These are phyloP conservation scores for Erythrobasidium yunnanense DNA, from an alignment of 768 basidiomycete species.

Conservation along the genomic window DNA sequence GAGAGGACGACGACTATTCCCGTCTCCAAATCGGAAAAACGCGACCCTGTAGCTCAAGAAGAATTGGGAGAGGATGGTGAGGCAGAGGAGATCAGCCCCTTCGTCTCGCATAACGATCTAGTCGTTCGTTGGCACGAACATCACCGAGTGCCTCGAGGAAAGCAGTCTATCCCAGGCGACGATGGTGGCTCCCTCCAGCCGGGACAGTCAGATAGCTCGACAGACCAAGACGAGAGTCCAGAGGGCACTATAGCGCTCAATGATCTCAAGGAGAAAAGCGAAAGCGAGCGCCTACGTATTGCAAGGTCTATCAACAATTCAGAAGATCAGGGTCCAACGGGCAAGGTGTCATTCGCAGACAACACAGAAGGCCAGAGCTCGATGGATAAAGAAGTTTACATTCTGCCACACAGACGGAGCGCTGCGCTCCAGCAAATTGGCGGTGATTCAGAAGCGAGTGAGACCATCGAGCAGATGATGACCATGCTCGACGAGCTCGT, in stretches of 20 bases:
- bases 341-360: background rate
- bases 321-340: background rate
- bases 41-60: background rate
- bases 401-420: too few species aligned
- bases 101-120: conserved; percentile 1
- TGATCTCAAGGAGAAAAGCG: too few species aligned
- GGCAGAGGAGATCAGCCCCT: conserved; percentile 12
- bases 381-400: background rate
- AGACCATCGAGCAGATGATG: background rate
- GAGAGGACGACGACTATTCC: conserved; percentile 3
- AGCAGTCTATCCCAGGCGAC: too few species aligned
- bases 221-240: background rate
- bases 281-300: too few species aligned
- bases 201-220: too few species aligned
- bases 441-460: too few species aligned
- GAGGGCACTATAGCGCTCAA: background rate
- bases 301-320: too few species aligned
- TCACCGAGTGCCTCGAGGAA: too few species aligned
- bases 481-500: background rate
- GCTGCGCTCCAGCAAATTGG: too few species aligned
- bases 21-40: too few species aligned
- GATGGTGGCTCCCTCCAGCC: too few species aligned
- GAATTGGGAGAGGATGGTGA: too few species aligned
- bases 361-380: background rate
- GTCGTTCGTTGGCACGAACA: background rate